A percentile compares a stretch with the other conserved stretches of the same genome.
Conservation (phyloP, 1,284 basidiomycete genomes). For the Rhodofomes roseus region DNA sequence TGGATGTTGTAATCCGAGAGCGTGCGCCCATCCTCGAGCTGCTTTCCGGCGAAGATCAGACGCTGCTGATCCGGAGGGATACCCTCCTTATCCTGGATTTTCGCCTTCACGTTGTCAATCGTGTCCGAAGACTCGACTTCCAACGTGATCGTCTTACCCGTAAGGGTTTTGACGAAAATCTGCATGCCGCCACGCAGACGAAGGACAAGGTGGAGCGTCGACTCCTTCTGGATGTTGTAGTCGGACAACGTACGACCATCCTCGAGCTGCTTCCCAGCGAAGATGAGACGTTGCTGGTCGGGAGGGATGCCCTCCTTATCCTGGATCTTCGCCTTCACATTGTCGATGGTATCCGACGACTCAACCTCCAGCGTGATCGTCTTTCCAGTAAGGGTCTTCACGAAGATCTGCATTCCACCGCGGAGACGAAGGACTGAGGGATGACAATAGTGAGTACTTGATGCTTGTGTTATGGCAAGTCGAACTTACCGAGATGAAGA, state of each 20-base stretch:
- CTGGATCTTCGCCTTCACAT: slow-evolving; percentile 83
- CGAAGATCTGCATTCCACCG: slow-evolving; percentile 89
- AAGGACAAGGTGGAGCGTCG: slow-evolving; percentile 65
- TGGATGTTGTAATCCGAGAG: slow-evolving; percentile 78
- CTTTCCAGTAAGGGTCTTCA: slow-evolving; percentile 90
- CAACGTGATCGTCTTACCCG: slow-evolving; percentile 84
- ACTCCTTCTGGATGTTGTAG: slow-evolving; percentile 76
- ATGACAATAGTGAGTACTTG: slow-evolving; percentile 34
- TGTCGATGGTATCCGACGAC: slow-evolving; percentile 88
- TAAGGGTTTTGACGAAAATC: slow-evolving; percentile 76
- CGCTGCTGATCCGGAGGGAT: slow-evolving; percentile 86
- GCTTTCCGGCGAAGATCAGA: slow-evolving; percentile 82
- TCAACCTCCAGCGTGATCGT: slow-evolving; percentile 94
- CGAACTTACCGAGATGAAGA: slow-evolving; percentile 61
- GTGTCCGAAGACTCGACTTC: slow-evolving; percentile 90
- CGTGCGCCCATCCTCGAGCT: slow-evolving; percentile 75
- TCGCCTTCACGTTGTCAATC: slow-evolving; percentile 85
- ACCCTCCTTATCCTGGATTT: slow-evolving; percentile 84
- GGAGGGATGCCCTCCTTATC: slow-evolving; percentile 82
- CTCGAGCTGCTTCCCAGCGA: slow-evolving; percentile 83
- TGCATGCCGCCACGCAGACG: slow-evolving; percentile 73
- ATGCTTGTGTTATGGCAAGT: slow-evolving; percentile 27
- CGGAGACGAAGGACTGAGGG: slow-evolving; percentile 72
- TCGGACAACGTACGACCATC: slow-evolving; percentile 83
- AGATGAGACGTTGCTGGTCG: slow-evolving; percentile 80